Base-by-base conservation (phyloP, 2,329 filamentous ascomycete genomes). In the Podosphaera xanthii region DNA sequence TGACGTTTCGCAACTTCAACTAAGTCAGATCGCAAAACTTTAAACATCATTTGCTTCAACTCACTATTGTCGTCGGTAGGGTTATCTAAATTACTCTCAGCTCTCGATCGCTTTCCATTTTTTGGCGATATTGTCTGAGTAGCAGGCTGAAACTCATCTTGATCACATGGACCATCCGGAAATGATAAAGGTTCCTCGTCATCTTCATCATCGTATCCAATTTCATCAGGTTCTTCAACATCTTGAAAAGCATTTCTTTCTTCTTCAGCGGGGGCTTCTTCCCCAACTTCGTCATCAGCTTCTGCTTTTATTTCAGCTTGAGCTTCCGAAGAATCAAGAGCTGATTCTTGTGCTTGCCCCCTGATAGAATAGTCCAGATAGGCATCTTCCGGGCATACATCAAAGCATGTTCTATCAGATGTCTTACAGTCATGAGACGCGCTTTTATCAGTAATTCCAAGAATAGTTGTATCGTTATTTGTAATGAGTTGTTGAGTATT, bases 1-100 rank as follows among this genome's bases (percentile, higher is more conserved):
- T 62, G 61, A 58, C 68, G 68, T 62, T 70, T 70, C 52, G 64
- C 62, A 63, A 67, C 68, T 70, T 49, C 10, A 40, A n/a, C 55
- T 35, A 5, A 40, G 52, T 68, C 62, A 69, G 65, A 48, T 57
- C 33, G 56, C 12, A 2, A 34, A 36, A 48, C 38, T 38, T 53
- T 22, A 35, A 40, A 42, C 31, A 48, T 40, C n/a, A 34, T 7
- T 3, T 30, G n/a, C 31, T n/a, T 10, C 38, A 46, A 61, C 65
- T 57, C 50, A 69, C 67, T 65, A 53, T 64, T 65, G 57, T 53
- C 60, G 57, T 60, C 60, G 40, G 36, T 22, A 59, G 44, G 48
- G 59, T 64, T 62, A 60, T 65, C 63, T 44, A 61, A 59, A 34
- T 66, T 64, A 56, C 60, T 57, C 52, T 68, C 66, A 57, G 61